Base-by-base conservation (phyloP, 139 green algal genomes). In the Coelastrella sp. region DNA sequence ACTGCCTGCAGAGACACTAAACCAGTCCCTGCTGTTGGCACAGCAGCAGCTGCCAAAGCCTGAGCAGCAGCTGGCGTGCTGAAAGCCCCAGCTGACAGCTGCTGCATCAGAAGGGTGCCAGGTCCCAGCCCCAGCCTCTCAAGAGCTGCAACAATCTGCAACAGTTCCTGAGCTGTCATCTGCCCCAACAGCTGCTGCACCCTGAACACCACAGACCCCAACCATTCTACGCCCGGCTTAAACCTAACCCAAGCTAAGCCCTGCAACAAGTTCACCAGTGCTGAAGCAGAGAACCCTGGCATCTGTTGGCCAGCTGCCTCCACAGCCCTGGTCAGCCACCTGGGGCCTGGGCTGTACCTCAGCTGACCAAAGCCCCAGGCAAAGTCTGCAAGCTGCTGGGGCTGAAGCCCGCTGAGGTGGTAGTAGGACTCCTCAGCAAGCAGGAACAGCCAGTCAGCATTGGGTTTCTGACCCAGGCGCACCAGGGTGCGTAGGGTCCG, bases 361-460 rank as follows among this genome's bases (percentile, higher is more conserved):
- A 91, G 63, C 78, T 82, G 57, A 25, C 63, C 87, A 78, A 91
- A 74, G 49, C 73, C 87, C 87, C 87, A 91, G 6, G 81, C 60
- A 8, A 78, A n/a, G 65, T 91, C 87, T n/a, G 63, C 63, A 4
- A 91, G 63, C 63, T 57, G 20, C 17, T 35, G 25, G 1, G 87
- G 11, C 12, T 70, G 17, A 63, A 91, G 35, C 14, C 19, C 20
- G 11, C n/a, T 59, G 20, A 87, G 19, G 61, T 85, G 76, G 58
- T 78, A 78, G 65, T 82, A 68, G 4, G 61, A 68, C 56, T 83
- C 87, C 19, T 81, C 63, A 3, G 78, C 25, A 6, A 81, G n/a
- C 49, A 83, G 73, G 8, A 22, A 80, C 6, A 83, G 57, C 87
- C 87, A 91, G 61, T 56, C 24, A 14, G 35, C 20, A 19, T 83